Conservation (phyloP, 2,329 filamentous ascomycete genomes). For the Paecilomyces dactylethromorphus region DNA sequence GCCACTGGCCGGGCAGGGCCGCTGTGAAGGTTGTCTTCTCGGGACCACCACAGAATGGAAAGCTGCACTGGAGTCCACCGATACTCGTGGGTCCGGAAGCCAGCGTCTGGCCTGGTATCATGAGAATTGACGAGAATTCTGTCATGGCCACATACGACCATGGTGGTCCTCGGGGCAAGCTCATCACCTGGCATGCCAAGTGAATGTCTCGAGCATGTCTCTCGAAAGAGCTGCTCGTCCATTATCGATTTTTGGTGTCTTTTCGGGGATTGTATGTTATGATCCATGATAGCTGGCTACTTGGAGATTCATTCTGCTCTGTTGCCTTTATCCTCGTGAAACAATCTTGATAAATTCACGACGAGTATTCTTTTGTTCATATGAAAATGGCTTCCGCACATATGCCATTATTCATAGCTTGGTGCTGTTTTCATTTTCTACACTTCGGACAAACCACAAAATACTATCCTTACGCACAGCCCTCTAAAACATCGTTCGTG, state of each 20-base stretch:
- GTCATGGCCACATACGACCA: constrained; percentile 24
- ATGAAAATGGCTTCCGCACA: neutral
- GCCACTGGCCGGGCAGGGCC: constrained; percentile 35
- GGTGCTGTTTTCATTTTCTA: neutral
- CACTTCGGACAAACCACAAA: neutral
- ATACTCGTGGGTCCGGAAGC: constrained; percentile 21
- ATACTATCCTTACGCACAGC: neutral
- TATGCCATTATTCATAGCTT: neutral
- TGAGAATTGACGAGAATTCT: constrained; percentile 20
- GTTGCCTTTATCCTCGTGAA: neutral
- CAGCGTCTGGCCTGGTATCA: constrained; percentile 35
- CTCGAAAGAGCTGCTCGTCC: neutral
- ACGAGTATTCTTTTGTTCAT: neutral
- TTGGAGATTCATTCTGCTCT: neutral
- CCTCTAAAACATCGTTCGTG: neutral
- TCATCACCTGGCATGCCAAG: constrained; percentile 16
- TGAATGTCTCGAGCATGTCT: constrained; percentile 6
- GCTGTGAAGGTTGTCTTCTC: constrained; percentile 37
- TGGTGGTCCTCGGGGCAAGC: constrained; percentile 19
- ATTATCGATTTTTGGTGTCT: neutral
- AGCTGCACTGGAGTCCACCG: constrained; percentile 28
- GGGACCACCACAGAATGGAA: constrained; percentile 24
- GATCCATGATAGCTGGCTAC: neutral
- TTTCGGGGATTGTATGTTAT: neutral
- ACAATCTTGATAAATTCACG: neutral